These are phyloP conservation scores for Vitis hybrid DNA, from an alignment of 177 flowering plant species.

Conservation along the genomic window DNA sequence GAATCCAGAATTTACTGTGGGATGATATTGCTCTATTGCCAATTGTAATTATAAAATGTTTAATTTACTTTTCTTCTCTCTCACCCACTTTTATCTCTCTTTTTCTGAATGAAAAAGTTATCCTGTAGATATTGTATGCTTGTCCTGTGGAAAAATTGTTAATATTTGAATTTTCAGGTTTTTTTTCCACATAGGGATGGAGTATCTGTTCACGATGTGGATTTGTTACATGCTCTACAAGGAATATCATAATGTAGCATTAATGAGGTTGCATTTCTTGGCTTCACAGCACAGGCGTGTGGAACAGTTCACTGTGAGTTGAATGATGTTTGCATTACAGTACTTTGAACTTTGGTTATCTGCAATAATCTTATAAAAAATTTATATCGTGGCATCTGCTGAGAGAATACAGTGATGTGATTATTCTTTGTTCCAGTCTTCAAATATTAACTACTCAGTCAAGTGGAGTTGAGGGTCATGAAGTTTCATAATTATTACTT, in stretches of 20 bases:
- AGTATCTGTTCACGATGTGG: slow-evolving; percentile 86
- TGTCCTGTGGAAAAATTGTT: neutral
- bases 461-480: no score
- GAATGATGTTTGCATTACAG: neutral
- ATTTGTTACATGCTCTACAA: slow-evolving; percentile 79
- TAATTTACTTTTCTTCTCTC: no score
- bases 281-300: slow-evolving; percentile 77
- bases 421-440: no score
- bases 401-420: no score
- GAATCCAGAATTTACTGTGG: no score
- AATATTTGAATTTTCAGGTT: slow-evolving; percentile 55
- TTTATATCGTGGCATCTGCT: no score
- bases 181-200: slow-evolving; percentile 71
- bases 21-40: no score
- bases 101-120: neutral
- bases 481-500: no score
- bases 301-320: slow-evolving; percentile 89
- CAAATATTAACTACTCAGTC: no score
- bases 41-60: no score
- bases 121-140: neutral
- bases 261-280: slow-evolving; percentile 77
- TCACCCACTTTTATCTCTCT: neutral
- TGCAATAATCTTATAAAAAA: no score
- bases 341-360: neutral
- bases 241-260: slow-evolving; percentile 77